These are phyloP conservation scores for Conoideocrella luteorostrata DNA, from an alignment of 2,329 filamentous ascomycete genomes.

Conservation along the genomic window DNA sequence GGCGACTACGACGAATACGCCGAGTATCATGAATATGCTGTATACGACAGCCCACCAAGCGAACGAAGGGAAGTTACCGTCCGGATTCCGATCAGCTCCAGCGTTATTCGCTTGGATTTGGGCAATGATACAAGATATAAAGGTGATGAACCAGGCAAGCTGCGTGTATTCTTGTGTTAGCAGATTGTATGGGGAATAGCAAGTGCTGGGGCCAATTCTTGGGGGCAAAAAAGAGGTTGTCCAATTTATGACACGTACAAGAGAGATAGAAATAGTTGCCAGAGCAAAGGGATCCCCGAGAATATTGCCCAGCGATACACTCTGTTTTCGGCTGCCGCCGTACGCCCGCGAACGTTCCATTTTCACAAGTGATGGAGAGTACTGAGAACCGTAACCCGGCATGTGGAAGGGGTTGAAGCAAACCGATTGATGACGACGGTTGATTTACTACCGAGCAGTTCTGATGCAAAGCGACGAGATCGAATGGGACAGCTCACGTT, in stretches of 20 bases:
- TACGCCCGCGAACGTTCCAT: slow-evolving; percentile 66
- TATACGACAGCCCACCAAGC: slow-evolving; percentile 90
- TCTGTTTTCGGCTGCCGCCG: slow-evolving; percentile 62
- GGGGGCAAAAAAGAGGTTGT: background rate
- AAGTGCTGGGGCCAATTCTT: background rate
- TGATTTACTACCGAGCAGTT: no score
- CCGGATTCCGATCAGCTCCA: slow-evolving; percentile 11
- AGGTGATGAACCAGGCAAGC: slow-evolving; percentile 93
- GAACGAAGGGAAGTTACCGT: slow-evolving; percentile 66
- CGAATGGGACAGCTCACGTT: background rate
- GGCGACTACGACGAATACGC: slow-evolving; percentile 74
- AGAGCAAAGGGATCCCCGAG: slow-evolving; percentile 94
- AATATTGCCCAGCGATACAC: slow-evolving; percentile 64
- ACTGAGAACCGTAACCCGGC: slow-evolving; percentile 67
- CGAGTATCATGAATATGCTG: slow-evolving; percentile 75
- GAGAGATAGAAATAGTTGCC: slow-evolving; percentile 84
- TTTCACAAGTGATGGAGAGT: slow-evolving; percentile 71
- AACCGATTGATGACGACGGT: background rate
- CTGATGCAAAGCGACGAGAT: background rate
- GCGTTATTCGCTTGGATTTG: slow-evolving; percentile 39
- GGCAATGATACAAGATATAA: slow-evolving; percentile 77
- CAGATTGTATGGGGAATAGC: background rate
- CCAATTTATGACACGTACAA: slow-evolving; percentile 54
- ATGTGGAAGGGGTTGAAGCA: slow-evolving; percentile 42
- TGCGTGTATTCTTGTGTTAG: slow-evolving; percentile 29